A percentile compares a stretch with the other conserved stretches of the same genome.
Evolutionary conservation across 768 basidiomycete genomes (phyloP).

Genomic region (Lentinula edodes): DNA sequence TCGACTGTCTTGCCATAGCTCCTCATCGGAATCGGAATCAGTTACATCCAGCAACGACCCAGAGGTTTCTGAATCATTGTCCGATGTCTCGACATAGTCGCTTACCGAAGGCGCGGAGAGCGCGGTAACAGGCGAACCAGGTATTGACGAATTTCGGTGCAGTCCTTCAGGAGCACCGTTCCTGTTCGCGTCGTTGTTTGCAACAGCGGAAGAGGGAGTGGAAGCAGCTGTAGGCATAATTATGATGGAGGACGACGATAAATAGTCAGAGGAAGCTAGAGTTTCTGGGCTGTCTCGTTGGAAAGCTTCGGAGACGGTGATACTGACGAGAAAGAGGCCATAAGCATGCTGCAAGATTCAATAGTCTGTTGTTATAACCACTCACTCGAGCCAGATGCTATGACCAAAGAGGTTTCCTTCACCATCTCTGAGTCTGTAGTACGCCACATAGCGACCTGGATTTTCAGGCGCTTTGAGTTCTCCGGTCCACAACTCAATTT

Average conservation of each 20-base stretch:
- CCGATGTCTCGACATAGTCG: conserved; percentile 21
- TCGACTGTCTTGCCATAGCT: conserved; percentile 56
- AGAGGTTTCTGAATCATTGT: conserved; percentile 40
- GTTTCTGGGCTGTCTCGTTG: background rate
- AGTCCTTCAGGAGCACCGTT: background rate
- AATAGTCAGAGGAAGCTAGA: conserved; percentile 22
- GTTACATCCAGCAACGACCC: conserved; percentile 58
- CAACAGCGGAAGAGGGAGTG: conserved; percentile 4
- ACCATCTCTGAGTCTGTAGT: conserved; percentile 67
- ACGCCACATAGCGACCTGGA: conserved; percentile 69
- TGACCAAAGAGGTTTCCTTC: conserved; percentile 60
- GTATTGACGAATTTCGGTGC: conserved; percentile 8
- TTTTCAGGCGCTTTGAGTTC: conserved; percentile 80
- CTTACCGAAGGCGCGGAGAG: background rate
- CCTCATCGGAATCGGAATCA: conserved; percentile 43
- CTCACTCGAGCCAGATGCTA: conserved; percentile 78
- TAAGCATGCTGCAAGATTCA: background rate
- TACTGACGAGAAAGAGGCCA: conserved; percentile 31
- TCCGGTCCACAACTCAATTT: conserved; percentile 62
- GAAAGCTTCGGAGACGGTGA: conserved; percentile 57
- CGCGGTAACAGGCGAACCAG: conserved; percentile 7
- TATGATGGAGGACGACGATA: conserved; percentile 66
- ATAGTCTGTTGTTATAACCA: conserved; percentile 3
- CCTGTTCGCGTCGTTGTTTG: background rate
- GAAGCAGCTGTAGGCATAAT: conserved; percentile 51